Conservation (phyloP, 129 eudicot genomes). For the carrot (Daucus carota) region DH1_v3.0 NC_030388.2:23609001-23609500, state of each 20-base stretch:
- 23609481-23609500: no score
- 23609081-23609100: background rate
- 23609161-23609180: slow-evolving; percentile 34
- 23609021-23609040: slow-evolving; percentile 1
- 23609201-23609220: slow-evolving; percentile 66
- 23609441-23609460: no score
- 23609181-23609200: slow-evolving; percentile 83
- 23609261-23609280: slow-evolving; percentile 81
- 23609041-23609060: background rate
- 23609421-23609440: no score
- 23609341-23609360: slow-evolving; percentile 41
- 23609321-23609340: slow-evolving; percentile 80
- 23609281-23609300: slow-evolving; percentile 84
- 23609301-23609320: slow-evolving; percentile 80
- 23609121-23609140: background rate
- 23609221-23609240: slow-evolving; percentile 77
- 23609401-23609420: no score
- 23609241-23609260: slow-evolving; percentile 97
- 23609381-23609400: no score
- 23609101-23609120: background rate
- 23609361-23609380: no score
- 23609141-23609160: background rate
- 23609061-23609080: slow-evolving; percentile 1
- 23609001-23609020: background rate
- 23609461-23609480: no score